Percentiles rank a stretch among this genome's conserved stretches.
Conservation (phyloP, 768 basidiomycete genomes). For the Nidularia sp. region DNA sequence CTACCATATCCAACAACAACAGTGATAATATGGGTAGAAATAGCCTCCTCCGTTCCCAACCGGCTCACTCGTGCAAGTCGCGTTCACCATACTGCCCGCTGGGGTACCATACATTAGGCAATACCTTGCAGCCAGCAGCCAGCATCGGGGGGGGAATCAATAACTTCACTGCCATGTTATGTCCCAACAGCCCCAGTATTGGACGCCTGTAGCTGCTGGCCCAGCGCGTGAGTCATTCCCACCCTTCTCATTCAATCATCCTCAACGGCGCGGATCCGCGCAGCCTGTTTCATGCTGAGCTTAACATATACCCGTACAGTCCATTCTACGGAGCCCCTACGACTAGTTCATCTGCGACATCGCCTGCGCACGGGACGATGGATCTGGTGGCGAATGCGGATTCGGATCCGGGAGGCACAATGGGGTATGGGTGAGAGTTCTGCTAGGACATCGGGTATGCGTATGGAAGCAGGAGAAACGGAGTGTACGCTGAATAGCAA, state of each 20-base stretch:
- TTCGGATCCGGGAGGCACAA: conserved; percentile 41
- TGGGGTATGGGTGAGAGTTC: neutral
- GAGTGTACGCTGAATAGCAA: no score
- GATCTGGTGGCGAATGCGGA: conserved; percentile 42
- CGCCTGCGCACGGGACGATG: conserved; percentile 15
- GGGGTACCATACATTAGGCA: neutral
- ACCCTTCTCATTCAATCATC: neutral
- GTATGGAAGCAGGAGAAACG: neutral
- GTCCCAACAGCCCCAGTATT: neutral
- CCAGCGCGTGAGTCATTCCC: neutral
- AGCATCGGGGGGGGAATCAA: neutral
- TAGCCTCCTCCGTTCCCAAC: conserved; percentile 34
- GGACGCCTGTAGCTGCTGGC: neutral
- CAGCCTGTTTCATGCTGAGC: neutral
- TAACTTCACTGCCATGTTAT: neutral
- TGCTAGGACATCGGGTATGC: conserved; percentile 1
- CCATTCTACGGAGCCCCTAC: conserved; percentile 8
- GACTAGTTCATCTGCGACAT: conserved; percentile 17
- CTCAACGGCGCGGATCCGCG: neutral
- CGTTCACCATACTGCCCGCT: conserved; percentile 23
- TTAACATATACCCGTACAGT: neutral
- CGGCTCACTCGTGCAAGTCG: conserved; percentile 44
- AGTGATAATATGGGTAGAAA: conserved; percentile 10
- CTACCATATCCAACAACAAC: conserved; percentile 18
- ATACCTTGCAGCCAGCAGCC: no score